A percentile compares a stretch with the other conserved stretches of the same genome.
Evolutionary conservation across 768 basidiomycete species (phyloP).

Genomic region (Psilocybe azurescens): DNA sequence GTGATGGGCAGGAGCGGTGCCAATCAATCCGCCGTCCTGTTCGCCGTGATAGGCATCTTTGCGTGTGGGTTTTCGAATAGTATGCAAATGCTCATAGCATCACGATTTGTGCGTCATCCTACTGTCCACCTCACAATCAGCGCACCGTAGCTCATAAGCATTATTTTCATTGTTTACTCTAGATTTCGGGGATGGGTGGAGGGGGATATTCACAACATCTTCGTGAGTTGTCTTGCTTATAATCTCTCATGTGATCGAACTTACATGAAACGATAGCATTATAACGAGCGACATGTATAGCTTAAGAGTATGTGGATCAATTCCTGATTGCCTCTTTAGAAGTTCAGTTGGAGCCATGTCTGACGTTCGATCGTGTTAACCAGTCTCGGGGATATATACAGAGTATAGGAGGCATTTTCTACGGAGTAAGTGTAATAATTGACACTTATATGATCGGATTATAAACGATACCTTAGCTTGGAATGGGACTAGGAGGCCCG

Average conservation of each 20-base stretch:
- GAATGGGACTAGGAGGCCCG: slow-evolving; percentile 81
- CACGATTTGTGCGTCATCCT: slow-evolving; percentile 68
- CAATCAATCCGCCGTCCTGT: slow-evolving; percentile 65
- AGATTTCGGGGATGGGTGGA: slow-evolving; percentile 82
- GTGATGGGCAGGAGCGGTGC: slow-evolving; percentile 76
- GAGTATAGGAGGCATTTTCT: slow-evolving; percentile 75
- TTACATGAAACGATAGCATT: slow-evolving; percentile 47
- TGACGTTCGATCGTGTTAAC: background rate
- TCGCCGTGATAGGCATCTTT: slow-evolving; percentile 65
- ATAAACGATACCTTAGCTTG: slow-evolving; percentile 47
- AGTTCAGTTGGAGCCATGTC: background rate
- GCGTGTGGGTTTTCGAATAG: slow-evolving; percentile 70
- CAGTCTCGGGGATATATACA: slow-evolving; percentile 77
- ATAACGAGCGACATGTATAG: slow-evolving; percentile 84
- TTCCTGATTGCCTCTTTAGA: too few species aligned
- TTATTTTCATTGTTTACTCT: slow-evolving; percentile 3
- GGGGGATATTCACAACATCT: slow-evolving; percentile 78
- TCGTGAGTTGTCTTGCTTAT: slow-evolving; percentile 48
- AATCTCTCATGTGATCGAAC: background rate
- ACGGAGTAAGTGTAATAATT: slow-evolving; percentile 54
- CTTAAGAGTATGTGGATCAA: slow-evolving; percentile 56
- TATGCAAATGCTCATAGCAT: slow-evolving; percentile 74
- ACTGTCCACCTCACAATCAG: background rate
- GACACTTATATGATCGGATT: background rate
- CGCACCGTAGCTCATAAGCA: background rate